A percentile compares a stretch with the other conserved stretches of the same genome.
These are phyloP conservation scores for Rubia balearica DNA, from an alignment of 305 asterid species.

Conservation along the genomic window DNA sequence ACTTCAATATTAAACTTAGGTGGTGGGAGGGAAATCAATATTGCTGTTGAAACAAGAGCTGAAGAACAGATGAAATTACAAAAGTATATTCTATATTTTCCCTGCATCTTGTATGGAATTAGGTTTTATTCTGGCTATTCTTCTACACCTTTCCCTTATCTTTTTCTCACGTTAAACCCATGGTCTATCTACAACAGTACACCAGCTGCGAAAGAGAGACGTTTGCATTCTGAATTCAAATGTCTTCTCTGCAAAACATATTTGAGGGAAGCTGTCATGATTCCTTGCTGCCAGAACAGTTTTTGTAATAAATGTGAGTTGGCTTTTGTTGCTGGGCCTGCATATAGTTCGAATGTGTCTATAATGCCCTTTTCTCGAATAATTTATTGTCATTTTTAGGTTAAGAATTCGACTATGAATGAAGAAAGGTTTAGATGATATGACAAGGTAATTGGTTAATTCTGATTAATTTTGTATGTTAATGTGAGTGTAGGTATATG, in stretches of 20 bases:
- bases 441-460: neutral
- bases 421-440: constrained; percentile 1
- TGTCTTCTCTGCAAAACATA: constrained; percentile 64
- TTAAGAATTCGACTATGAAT: neutral
- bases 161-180: constrained; percentile 15
- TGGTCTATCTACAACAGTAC: constrained; percentile 36
- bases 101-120: neutral
- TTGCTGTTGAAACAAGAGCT: constrained; percentile 23
- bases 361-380: constrained; percentile 2
- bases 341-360: constrained; percentile 10
- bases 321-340: constrained; percentile 14
- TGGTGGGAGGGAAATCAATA: constrained; percentile 29
- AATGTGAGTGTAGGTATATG: constrained; percentile 48
- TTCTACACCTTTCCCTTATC: constrained; percentile 24
- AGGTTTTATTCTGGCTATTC: neutral
- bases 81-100: constrained; percentile 30
- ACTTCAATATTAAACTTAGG: constrained; percentile 31
- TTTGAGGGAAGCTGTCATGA: constrained; percentile 87
- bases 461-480: constrained; percentile 3
- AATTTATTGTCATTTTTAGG: neutral
- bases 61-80: constrained; percentile 33
- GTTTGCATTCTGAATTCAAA: constrained; percentile 59
- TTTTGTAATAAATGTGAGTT: constrained; percentile 84
- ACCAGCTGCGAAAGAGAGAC: constrained; percentile 32
- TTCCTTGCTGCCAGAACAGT: constrained; percentile 96